Evolutionary conservation across 78 protist species (phyloP), one percentile per base, ranked within the genome.

Genomic region (Chrysochromulina tobinii): DNA sequence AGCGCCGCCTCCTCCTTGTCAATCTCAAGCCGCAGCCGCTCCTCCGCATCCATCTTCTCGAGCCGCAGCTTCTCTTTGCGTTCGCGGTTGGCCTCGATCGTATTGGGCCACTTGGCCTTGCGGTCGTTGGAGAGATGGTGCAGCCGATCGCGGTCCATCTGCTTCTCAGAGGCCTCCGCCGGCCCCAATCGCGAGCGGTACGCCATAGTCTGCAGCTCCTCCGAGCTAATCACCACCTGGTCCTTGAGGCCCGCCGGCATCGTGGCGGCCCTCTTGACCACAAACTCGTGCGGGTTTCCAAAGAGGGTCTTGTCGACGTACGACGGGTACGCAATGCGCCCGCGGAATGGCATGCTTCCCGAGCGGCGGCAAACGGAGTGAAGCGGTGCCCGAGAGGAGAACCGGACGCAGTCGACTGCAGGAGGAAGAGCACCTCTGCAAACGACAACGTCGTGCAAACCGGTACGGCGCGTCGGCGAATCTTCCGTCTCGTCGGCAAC

Each of bases 241-340:
- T 11, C 14, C 17, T 14, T 9, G 27, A 11, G 25, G 27, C 53
- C 61, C 27, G 85, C 20, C 27, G 85, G 25, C 12, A 17, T 3
- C 12, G 2, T 11, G 85, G 23, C 23, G 38, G 2, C 12, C 20
- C 58, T 57, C 61, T 7, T 0, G 27, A 0, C 17, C 15, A 59
- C 85, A 11, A 12, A 25, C 7, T 17, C 58, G 15, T 77, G 55
- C 2, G 55, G 55, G 27, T 51, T 53, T 57, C 85, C 85, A 8
- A 77, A 77, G 61, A 77, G 85, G 17, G 85, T 21, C 58, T 77
- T 59, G 85, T 77, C 85, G 27, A 77, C 79, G 79, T 38, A 69
- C 27, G 72, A 66, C 8, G 72, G 27, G 72, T 66, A 66, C 8
- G 72, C 72, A 4, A 18, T 18, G 14, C 72, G 14, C 72, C 72